Base-by-base conservation (phyloP, 1,139 yeast genomes). In the Lodderomyces orthopsilosis region DNA sequence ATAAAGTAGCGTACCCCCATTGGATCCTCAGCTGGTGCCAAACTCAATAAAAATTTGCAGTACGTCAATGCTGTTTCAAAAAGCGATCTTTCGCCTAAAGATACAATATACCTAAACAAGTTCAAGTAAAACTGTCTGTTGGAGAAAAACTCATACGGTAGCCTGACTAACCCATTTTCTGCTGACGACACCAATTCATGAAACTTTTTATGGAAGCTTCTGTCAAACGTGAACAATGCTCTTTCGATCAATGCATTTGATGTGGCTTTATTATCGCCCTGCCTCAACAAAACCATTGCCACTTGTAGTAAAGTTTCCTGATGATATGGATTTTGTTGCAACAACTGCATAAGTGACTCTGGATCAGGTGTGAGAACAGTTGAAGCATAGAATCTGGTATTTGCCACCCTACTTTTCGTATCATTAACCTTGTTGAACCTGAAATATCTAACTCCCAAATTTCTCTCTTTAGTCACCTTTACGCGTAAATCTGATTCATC, bases 1-100 rank as follows among this genome's bases (percentile, higher is more conserved):
- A 89, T 81, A 61, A 88, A 85, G 55, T 84, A 83, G 50, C 95
- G 74, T 5, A 85, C 90, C 10, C 96, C 95, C 46, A 84, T 66
- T 0, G 96, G 96, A 66, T 89, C 97, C 40, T 84, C 88, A 1
- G 81, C 76, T 1, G 96, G 95, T 32, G 81, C 76, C 37, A 89
- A 65, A 1, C 89, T 77, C 51, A 85, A 66, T 41, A 90, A 66
- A 6, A 85, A 68, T 57, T 86, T 89, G 53, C 86, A 79, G 66
- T 83, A 89, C 35, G 81, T 76, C 43, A 86, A 74, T 1, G 96
- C 95, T 0, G 96, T 88, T 45, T 66, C 75, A 57, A 78, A 81
- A 1, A 93, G 85, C 7, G 95, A 87, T 53, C 90, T 76, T 55
- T 85, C 90, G 2, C 90, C 87, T 38, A 90, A 65, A 2, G 79